Conservation (phyloP, 208 protist species). For the Acanthamoeba castellanii region DNA sequence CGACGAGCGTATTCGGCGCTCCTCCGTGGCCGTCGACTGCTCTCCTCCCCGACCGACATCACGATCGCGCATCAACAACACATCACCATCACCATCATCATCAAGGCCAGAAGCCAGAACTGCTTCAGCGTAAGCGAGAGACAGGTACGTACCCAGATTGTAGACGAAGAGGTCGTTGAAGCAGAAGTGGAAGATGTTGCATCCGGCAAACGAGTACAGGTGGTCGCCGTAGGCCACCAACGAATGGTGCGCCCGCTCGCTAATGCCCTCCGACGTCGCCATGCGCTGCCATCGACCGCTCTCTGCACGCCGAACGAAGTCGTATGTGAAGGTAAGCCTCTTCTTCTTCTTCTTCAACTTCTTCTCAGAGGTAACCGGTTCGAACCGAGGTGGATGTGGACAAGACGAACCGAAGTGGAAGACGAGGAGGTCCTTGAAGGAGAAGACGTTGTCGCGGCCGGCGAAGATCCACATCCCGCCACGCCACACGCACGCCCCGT, state of each 20-base stretch:
- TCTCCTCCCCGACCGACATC: no score
- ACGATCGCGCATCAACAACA: no score
- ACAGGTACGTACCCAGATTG: neutral
- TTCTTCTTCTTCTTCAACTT: neutral
- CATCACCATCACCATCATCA: neutral
- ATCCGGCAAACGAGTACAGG: slow-evolving; percentile 53
- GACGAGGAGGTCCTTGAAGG: slow-evolving; percentile 56
- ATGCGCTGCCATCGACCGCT: slow-evolving; percentile 62
- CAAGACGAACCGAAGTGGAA: slow-evolving; percentile 36
- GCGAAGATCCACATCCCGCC: slow-evolving; percentile 67
- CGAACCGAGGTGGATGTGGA: no score
- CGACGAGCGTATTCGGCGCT: slow-evolving; percentile 57
- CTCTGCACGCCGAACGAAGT: neutral
- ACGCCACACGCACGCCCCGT: slow-evolving; percentile 33
- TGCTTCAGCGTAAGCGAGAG: neutral
- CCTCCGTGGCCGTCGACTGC: slow-evolving; percentile 45
- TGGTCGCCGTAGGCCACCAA: slow-evolving; percentile 38
- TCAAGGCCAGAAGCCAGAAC: neutral
- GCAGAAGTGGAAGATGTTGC: slow-evolving; percentile 74
- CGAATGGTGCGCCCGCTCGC: slow-evolving; percentile 56
- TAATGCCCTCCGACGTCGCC: slow-evolving; percentile 46
- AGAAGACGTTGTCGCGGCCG: slow-evolving; percentile 58
- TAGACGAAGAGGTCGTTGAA: slow-evolving; percentile 68
- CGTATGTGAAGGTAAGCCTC: neutral
- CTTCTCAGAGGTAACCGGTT: neutral